phyloP scores from a whole-genome alignment of 2,329 filamentous ascomycete genomes.

The Paecilomyces niveus region DNA sequence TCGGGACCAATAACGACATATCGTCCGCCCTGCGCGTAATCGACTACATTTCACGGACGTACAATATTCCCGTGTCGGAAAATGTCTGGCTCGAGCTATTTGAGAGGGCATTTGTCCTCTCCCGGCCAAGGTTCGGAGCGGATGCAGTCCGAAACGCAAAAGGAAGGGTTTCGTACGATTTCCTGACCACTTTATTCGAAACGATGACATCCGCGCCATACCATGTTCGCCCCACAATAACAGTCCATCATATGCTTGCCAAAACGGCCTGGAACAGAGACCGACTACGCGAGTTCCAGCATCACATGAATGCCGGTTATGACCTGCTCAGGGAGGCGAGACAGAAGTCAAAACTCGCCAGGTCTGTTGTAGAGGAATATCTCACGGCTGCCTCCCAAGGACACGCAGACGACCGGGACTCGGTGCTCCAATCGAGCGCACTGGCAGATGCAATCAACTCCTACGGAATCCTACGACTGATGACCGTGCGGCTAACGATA shows the following conservation, averaged over 20 bases:
- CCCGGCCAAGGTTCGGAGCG: constrained; percentile 32
- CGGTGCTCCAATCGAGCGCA: constrained; percentile 14
- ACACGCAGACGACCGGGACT: background rate
- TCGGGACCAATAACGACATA: constrained; percentile 60
- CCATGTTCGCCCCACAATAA: constrained; percentile 49
- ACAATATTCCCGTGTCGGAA: constrained; percentile 50
- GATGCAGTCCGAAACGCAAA: constrained; percentile 16
- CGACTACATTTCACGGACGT: constrained; percentile 55
- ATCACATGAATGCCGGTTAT: constrained; percentile 23
- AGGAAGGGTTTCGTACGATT: constrained; percentile 31
- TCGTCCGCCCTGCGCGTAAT: constrained; percentile 52
- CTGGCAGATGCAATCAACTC: constrained; percentile 23
- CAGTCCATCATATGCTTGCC: constrained; percentile 42
- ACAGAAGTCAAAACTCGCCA: constrained; percentile 17
- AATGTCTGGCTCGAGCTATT: constrained; percentile 61
- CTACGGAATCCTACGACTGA: constrained; percentile 25
- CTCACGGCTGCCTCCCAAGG: constrained; percentile 8
- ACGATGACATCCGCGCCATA: constrained; percentile 55
- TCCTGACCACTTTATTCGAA: constrained; percentile 50
- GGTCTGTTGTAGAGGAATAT: constrained; percentile 16
- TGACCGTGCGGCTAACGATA: constrained; percentile 20
- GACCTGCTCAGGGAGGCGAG: constrained; percentile 21
- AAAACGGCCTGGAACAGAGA: constrained; percentile 18
- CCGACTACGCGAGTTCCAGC: constrained; percentile 15
- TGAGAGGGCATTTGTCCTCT: constrained; percentile 58